Percentiles rank a stretch among this genome's conserved stretches.
Conservation (phyloP, 352 stramenopile species). For the Pythium dissotocum region DNA sequence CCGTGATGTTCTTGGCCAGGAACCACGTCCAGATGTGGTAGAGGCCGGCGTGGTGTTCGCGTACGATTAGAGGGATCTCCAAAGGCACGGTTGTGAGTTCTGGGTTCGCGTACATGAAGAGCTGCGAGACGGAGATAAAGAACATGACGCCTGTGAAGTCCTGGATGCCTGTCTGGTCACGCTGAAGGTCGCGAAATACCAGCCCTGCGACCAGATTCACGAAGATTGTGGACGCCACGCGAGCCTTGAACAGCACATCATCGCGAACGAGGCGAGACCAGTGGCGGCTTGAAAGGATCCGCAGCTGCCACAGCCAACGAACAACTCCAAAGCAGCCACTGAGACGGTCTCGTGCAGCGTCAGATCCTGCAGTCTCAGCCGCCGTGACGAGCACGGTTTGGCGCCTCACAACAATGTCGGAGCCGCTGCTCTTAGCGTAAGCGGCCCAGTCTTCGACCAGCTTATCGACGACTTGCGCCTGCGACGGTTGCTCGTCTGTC, state of each 20-base stretch:
- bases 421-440: background rate
- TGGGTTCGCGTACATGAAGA: slow-evolving; percentile 42
- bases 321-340: background rate
- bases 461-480: slow-evolving; percentile 13
- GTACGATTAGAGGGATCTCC: slow-evolving; percentile 36
- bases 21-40: slow-evolving; percentile 38
- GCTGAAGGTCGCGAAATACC: slow-evolving; percentile 29
- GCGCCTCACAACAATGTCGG: slow-evolving; percentile 10
- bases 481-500: slow-evolving; percentile 12
- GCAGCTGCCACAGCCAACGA: slow-evolving; percentile 10
- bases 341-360: background rate
- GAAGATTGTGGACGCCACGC: slow-evolving; percentile 30
- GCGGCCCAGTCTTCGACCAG: slow-evolving; percentile 15
- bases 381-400: slow-evolving; percentile 6
- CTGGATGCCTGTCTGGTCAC: slow-evolving; percentile 32
- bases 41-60: slow-evolving; percentile 35
- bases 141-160: slow-evolving; percentile 45
- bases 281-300: slow-evolving; percentile 22
- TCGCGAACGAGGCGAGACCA: slow-evolving; percentile 28
- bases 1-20: slow-evolving; percentile 40
- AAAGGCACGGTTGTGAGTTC: slow-evolving; percentile 34
- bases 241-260: slow-evolving; percentile 32
- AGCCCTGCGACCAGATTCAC: slow-evolving; percentile 35
- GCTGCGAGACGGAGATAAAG: slow-evolving; percentile 51
- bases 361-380: background rate